phyloP scores from a whole-genome alignment of 2,329 filamentous ascomycete genomes.

The Fragosphaeria purpurea region DNA sequence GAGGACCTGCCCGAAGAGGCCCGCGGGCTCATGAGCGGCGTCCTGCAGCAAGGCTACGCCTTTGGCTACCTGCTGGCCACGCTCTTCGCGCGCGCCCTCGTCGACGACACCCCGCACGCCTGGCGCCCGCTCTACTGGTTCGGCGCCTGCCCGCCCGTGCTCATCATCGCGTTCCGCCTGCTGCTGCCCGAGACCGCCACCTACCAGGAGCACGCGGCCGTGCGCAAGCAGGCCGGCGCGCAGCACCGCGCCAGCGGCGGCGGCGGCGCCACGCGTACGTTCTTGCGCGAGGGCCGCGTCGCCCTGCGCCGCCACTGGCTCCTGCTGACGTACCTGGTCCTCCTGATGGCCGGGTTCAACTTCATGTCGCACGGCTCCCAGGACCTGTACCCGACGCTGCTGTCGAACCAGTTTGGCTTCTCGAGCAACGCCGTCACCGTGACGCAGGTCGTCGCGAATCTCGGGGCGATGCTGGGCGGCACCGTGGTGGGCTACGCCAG shows the following conservation, averaged over 20 bases:
- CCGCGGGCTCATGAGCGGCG: conserved; percentile 70
- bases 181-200: conserved; percentile 14
- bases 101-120: conserved; percentile 50
- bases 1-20: conserved; percentile 50
- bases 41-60: conserved; percentile 63
- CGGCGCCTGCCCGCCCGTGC: conserved; percentile 55
- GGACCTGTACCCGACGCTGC: conserved; percentile 73
- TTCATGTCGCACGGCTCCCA: conserved; percentile 64
- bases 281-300: conserved; percentile 57
- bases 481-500: conserved; percentile 64
- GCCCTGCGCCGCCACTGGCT: conserved; percentile 73
- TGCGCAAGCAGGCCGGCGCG: conserved; percentile 34
- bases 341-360: conserved; percentile 85
- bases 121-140: conserved; percentile 75
- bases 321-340: conserved; percentile 66
- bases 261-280: conserved; percentile 56
- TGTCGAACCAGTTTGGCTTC: conserved; percentile 22
- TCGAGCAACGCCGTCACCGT: conserved; percentile 13
- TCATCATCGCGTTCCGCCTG: conserved; percentile 14
- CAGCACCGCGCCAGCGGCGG: conserved; percentile 45
- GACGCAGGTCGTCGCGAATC: conserved; percentile 68
- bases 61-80: conserved; percentile 29
- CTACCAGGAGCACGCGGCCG: conserved; percentile 12
- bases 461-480: conserved; percentile 64
- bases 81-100: conserved; percentile 31